Conservation (phyloP, 1,139 yeast genomes). For the Kurtzmaniella quercitrusa region DNA sequence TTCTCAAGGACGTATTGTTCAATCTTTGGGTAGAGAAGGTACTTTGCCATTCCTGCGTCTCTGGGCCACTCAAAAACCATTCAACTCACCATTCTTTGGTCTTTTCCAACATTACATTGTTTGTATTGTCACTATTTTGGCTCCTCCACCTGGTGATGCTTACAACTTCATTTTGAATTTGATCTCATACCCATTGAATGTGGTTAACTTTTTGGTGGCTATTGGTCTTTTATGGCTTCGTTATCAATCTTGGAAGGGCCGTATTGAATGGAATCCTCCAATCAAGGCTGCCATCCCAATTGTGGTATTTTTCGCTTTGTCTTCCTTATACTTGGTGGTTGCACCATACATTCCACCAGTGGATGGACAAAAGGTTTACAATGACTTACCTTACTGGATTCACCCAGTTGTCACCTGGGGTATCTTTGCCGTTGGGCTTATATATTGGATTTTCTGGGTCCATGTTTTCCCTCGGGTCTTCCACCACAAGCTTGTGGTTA, state of each 20-base stretch:
- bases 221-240: slow-evolving; percentile 39
- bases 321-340: slow-evolving; percentile 66
- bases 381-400: slow-evolving; percentile 67
- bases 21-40: slow-evolving; percentile 49
- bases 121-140: slow-evolving; percentile 43
- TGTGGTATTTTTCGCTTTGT: slow-evolving; percentile 57
- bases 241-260: slow-evolving; percentile 49
- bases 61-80: slow-evolving; percentile 42
- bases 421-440: slow-evolving; percentile 64
- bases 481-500: slow-evolving; percentile 54
- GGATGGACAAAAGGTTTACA: slow-evolving; percentile 62
- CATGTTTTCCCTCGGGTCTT: slow-evolving; percentile 54
- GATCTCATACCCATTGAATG: slow-evolving; percentile 49
- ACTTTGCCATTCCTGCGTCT: slow-evolving; percentile 43
- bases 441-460: slow-evolving; percentile 72
- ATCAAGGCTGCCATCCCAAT: slow-evolving; percentile 65
- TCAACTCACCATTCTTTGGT: slow-evolving; percentile 49
- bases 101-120: slow-evolving; percentile 57
- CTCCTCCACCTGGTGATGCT: slow-evolving; percentile 51
- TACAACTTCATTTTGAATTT: slow-evolving; percentile 46
- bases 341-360: slow-evolving; percentile 84
- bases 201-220: slow-evolving; percentile 45
- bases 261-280: slow-evolving; percentile 68
- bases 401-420: slow-evolving; percentile 86
- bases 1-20: slow-evolving; percentile 48